Percentiles rank a stretch among this genome's conserved stretches.
Evolutionary conservation across 805 yeast genomes (phyloP).

Genomic region (Metschnikowia koreensis): DNA sequence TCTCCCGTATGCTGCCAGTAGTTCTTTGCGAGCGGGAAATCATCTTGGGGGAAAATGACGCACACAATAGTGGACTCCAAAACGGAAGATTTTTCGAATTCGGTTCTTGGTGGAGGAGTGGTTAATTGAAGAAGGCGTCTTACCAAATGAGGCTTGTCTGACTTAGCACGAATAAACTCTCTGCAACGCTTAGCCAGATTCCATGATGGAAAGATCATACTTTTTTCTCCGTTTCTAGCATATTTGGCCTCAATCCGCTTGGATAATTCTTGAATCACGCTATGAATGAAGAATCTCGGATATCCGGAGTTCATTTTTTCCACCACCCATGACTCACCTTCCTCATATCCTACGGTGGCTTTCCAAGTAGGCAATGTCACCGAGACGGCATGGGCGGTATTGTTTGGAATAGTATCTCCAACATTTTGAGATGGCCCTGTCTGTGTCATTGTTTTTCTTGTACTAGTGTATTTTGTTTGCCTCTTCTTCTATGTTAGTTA

Average conservation of each 20-base stretch:
- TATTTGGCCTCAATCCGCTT: constrained; percentile 59
- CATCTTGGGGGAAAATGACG: constrained; percentile 68
- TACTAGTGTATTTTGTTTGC: background rate
- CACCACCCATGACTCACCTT: constrained; percentile 80
- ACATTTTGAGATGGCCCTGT: constrained; percentile 44
- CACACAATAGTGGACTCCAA: constrained; percentile 71
- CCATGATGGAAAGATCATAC: constrained; percentile 76
- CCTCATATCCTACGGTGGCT: constrained; percentile 88
- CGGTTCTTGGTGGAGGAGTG: constrained; percentile 62
- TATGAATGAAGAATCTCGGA: constrained; percentile 79
- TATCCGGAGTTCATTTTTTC: constrained; percentile 80
- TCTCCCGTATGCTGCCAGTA: constrained; percentile 99
- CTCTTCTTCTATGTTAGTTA: background rate
- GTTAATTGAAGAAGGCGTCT: constrained; percentile 69
- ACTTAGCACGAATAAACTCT: constrained; percentile 57
- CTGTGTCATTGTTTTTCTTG: constrained; percentile 9
- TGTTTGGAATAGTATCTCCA: constrained; percentile 86
- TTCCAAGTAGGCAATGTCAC: constrained; percentile 96
- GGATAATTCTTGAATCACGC: constrained; percentile 56
- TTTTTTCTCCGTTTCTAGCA: constrained; percentile 75
- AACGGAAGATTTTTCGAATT: constrained; percentile 57
- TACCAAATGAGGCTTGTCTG: constrained; percentile 27
- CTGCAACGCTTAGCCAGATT: constrained; percentile 82
- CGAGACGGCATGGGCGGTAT: constrained; percentile 89
- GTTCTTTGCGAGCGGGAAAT: constrained; percentile 65